These are phyloP conservation scores for Leccinum fibrillosum DNA, from an alignment of 768 basidiomycete genomes.

Conservation along the genomic window DNA sequence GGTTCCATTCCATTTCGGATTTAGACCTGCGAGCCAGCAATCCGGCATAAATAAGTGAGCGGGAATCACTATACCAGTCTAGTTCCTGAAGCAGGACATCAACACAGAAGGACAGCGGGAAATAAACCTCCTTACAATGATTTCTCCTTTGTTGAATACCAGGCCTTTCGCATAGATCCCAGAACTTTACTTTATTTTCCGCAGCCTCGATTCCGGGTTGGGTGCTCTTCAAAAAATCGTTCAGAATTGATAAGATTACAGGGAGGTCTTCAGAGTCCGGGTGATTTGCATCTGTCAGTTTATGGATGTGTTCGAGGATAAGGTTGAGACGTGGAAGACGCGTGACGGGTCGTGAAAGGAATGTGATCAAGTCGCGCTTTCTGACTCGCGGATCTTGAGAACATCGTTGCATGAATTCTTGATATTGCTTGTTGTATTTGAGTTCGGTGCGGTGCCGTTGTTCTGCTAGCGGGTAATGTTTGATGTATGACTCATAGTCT, in stretches of 20 bases:
- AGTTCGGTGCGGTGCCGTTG: slow-evolving; percentile 77
- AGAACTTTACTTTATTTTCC: slow-evolving; percentile 86
- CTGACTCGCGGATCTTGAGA: slow-evolving; percentile 62
- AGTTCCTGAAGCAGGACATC: slow-evolving; percentile 55
- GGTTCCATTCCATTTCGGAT: slow-evolving; percentile 62
- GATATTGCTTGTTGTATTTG: slow-evolving; percentile 63
- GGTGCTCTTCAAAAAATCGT: slow-evolving; percentile 75
- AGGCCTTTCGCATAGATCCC: slow-evolving; percentile 76
- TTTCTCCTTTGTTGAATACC: slow-evolving; percentile 72
- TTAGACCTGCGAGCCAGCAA: slow-evolving; percentile 57
- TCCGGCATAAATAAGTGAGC: slow-evolving; percentile 68
- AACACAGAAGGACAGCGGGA: slow-evolving; percentile 1
- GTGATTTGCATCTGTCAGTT: slow-evolving; percentile 69
- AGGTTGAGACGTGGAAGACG: slow-evolving; percentile 81
- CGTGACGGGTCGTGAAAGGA: slow-evolving; percentile 83
- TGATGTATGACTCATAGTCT: slow-evolving; percentile 80
- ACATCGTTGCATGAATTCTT: slow-evolving; percentile 59
- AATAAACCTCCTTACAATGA: slow-evolving; percentile 55
- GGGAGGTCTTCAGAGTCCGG: slow-evolving; percentile 78
- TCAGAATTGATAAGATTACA: slow-evolving; percentile 63
- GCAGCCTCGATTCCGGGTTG: slow-evolving; percentile 92
- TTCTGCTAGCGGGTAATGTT: slow-evolving; percentile 85
- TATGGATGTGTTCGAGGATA: slow-evolving; percentile 65
- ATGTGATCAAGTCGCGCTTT: slow-evolving; percentile 76
- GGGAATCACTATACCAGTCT: slow-evolving; percentile 73